A percentile compares a stretch with the other conserved stretches of the same genome.
Conservation (phyloP, 2,329 filamentous ascomycete genomes). For the Pochonia chlamydosporia region DNA sequence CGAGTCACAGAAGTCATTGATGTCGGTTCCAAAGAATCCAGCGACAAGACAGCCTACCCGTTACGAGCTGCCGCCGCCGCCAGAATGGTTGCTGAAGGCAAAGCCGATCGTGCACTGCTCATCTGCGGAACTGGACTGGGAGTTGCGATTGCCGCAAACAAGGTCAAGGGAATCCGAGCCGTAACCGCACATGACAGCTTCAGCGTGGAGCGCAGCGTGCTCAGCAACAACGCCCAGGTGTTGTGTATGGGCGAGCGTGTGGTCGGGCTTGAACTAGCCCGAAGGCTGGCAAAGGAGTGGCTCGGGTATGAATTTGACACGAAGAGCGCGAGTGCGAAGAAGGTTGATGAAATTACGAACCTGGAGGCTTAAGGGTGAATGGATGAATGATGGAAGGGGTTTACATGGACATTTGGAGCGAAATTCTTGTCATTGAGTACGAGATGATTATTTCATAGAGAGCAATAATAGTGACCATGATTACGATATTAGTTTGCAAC, state of each 20-base stretch:
- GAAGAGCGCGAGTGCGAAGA: slow-evolving; percentile 37
- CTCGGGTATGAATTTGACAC: slow-evolving; percentile 76
- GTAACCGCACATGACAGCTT: slow-evolving; percentile 87
- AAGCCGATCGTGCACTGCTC: slow-evolving; percentile 70
- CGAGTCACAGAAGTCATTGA: slow-evolving; percentile 65
- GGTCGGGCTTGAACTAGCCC: slow-evolving; percentile 72
- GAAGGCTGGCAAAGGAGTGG: slow-evolving; percentile 75
- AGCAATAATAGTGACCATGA: no score
- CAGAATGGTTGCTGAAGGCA: slow-evolving; percentile 52
- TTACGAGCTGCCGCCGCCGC: slow-evolving; percentile 71
- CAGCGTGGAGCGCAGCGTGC: slow-evolving; percentile 70
- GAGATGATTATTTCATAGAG: no score
- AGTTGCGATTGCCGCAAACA: slow-evolving; percentile 85
- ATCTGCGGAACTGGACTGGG: slow-evolving; percentile 86
- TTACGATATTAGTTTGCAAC: no score
- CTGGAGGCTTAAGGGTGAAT: slow-evolving; percentile 24
- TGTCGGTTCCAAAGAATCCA: slow-evolving; percentile 60
- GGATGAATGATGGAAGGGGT: neutral
- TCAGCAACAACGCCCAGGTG: slow-evolving; percentile 84
- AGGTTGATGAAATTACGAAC: slow-evolving; percentile 36
- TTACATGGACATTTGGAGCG: neutral
- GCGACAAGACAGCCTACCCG: slow-evolving; percentile 78
- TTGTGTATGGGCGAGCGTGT: slow-evolving; percentile 83
- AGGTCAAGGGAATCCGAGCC: slow-evolving; percentile 77
- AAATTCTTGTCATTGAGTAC: no score